Percentiles rank a stretch among this genome's conserved stretches.
Conservation (phyloP, 2,329 filamentous ascomycete genomes). For the Ceratocystis harringtonii region DNA sequence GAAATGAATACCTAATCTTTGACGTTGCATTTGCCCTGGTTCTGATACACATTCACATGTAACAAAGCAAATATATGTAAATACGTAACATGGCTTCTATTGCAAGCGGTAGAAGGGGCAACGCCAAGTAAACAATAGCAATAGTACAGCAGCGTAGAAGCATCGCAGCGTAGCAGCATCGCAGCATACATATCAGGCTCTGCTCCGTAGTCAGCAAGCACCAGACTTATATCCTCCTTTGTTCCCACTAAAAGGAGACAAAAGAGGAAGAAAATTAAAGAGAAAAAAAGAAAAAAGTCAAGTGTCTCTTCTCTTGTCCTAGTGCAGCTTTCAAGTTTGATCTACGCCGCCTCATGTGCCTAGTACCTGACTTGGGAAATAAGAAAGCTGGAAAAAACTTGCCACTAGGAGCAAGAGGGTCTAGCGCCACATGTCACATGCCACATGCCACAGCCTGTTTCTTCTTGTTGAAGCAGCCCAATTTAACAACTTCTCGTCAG, state of each 20-base stretch:
- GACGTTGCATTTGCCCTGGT: not conserved
- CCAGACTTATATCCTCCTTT: too few relatives aligned
- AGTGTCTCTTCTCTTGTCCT: not conserved
- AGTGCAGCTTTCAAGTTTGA: not conserved
- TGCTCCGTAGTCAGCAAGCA: too few relatives aligned
- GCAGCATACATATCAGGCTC: too few relatives aligned
- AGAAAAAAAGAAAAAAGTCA: too few relatives aligned
- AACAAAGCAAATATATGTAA: not conserved
- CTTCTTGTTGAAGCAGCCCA: too few relatives aligned
- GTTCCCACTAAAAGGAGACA: too few relatives aligned
- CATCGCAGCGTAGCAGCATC: too few relatives aligned
- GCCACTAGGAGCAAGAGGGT: not conserved
- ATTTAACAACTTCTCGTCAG: too few relatives aligned
- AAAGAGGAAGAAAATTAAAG: too few relatives aligned
- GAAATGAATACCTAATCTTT: not conserved
- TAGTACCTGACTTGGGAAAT: not conserved
- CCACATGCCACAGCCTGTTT: not conserved
- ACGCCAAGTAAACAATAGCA: not conserved
- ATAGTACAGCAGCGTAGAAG: too few relatives aligned
- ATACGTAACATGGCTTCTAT: not conserved
- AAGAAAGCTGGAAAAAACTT: not conserved
- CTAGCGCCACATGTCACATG: not conserved
- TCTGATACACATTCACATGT: not conserved
- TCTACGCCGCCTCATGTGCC: not conserved
- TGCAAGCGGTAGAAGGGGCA: not conserved